phyloP scores from a whole-genome alignment of 2,329 filamentous ascomycete genomes.

The Venturia carpophila region DNA sequence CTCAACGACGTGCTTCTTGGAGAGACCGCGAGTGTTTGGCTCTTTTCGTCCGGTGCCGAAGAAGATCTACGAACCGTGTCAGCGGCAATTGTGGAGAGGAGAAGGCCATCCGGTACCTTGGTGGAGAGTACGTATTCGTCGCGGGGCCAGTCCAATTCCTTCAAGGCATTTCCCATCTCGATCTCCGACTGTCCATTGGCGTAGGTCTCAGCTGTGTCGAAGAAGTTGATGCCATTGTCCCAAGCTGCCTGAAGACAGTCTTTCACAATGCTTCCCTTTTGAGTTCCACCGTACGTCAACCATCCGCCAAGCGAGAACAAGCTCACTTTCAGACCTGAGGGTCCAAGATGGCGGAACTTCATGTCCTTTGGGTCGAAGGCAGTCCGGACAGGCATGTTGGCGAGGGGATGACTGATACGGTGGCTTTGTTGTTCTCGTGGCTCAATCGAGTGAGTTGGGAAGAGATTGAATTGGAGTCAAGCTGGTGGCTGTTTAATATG shows the following conservation, averaged over 20 bases:
- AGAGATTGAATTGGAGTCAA: background rate
- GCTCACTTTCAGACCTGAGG: constrained; percentile 44
- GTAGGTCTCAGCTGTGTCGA: constrained; percentile 32
- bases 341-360: constrained; percentile 39
- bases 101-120: background rate
- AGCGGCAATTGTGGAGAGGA: background rate
- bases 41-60: constrained; percentile 52
- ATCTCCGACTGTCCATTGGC: constrained; percentile 42
- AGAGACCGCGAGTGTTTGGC: constrained; percentile 46
- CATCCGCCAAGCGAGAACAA: constrained; percentile 42
- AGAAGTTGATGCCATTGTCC: constrained; percentile 44
- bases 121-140: constrained; percentile 36
- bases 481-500: background rate
- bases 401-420: no score
- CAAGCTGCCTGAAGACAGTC: constrained; percentile 44
- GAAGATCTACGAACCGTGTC: constrained; percentile 29
- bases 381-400: constrained; percentile 22
- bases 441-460: background rate
- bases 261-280: constrained; percentile 43
- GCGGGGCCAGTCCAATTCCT: constrained; percentile 42
- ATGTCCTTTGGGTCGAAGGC: constrained; percentile 46
- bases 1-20: constrained; percentile 47
- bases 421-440: background rate
- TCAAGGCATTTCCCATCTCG: constrained; percentile 47
- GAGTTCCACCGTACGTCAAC: constrained; percentile 43